Evolutionary conservation across 805 yeast genomes (phyloP).

Genomic region (Candida tammaniensis): DNA sequence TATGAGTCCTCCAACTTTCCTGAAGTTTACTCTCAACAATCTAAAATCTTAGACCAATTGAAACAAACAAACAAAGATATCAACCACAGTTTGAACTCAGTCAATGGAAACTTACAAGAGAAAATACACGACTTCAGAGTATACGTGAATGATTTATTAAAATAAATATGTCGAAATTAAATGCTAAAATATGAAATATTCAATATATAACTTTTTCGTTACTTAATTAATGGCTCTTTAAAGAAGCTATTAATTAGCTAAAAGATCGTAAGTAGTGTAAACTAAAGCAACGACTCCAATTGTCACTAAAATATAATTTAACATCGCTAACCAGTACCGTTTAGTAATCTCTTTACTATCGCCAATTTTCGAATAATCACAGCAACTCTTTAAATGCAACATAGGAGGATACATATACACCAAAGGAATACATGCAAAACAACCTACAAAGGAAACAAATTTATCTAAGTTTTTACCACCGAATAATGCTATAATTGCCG

Average conservation of each 20-base stretch:
- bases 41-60: conserved; percentile 14
- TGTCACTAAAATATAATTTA: conserved; percentile 49
- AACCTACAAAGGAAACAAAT: conserved; percentile 79
- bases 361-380: conserved; percentile 15
- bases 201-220: conserved; percentile 10
- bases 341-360: conserved; percentile 23
- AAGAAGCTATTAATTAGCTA: conserved; percentile 18
- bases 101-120: conserved; percentile 17
- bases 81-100: conserved; percentile 7
- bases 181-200: conserved; percentile 4
- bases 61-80: conserved; percentile 8
- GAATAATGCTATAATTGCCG: conserved; percentile 57
- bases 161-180: conserved; percentile 4
- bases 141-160: conserved; percentile 9
- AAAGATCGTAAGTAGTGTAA: conserved; percentile 64
- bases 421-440: conserved; percentile 81
- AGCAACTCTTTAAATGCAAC: conserved; percentile 59
- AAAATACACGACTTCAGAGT: conserved; percentile 27
- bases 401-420: conserved; percentile 85
- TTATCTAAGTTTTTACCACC: conserved; percentile 70
- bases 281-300: conserved; percentile 62
- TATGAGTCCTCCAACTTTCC: conserved; percentile 32
- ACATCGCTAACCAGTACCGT: conserved; percentile 32
- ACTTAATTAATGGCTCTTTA: not conserved
- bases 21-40: conserved; percentile 26